Base-by-base conservation (phyloP, 306 rosid genomes). In the Aeschynomene evenia region DNA sequence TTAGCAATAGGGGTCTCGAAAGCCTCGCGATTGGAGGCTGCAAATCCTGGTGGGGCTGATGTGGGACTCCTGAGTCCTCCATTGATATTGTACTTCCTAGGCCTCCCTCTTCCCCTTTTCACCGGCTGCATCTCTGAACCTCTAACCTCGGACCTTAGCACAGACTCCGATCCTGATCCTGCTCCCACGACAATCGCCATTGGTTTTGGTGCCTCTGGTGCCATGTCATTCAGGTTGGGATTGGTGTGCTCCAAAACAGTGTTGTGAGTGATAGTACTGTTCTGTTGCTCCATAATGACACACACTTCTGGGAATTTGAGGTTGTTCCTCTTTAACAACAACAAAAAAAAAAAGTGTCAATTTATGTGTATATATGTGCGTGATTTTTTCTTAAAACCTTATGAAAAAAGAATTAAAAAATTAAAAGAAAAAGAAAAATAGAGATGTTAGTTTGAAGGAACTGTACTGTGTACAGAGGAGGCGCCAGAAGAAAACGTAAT, bases 101-200 rank as follows among this genome's bases (percentile, higher is more conserved):
- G 89, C 39, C 87, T 82, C 14, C 88, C 92, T 16, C 88, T 74
- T 4, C 60, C 77, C 75, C 69, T 82, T 63, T 78, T 80, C 71
- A 54, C 34, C n/a, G 1, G 39, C 39, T 34, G 39, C 29, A 7
- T 48, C 13, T 1, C 63, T 15, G 52, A 48, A 58, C 69, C 77
- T 13, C 0, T 24, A 1, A 39, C 13, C 12, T 40, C 77, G 7
- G 79, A 33, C 4, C 37, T 73, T 9, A 51, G 54, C 15, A 61
- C 63, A 1, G 29, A 10, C 18, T 45, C 42, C 29, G 60, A 71
- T 1, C 31, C 85, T 29, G 50, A 54, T 4, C 18, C 77, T 22
- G 9, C 33, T 3, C 43, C 66, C 1, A 16, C 53, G 2, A 5
- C 22, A 5, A 28, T 6, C 9, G 1, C 13, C 6, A 4, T 61